Evolutionary conservation across 768 basidiomycete species (phyloP), one percentile per base, ranked within the genome.

Genomic region (Phlegmacium glaucopus): DNA sequence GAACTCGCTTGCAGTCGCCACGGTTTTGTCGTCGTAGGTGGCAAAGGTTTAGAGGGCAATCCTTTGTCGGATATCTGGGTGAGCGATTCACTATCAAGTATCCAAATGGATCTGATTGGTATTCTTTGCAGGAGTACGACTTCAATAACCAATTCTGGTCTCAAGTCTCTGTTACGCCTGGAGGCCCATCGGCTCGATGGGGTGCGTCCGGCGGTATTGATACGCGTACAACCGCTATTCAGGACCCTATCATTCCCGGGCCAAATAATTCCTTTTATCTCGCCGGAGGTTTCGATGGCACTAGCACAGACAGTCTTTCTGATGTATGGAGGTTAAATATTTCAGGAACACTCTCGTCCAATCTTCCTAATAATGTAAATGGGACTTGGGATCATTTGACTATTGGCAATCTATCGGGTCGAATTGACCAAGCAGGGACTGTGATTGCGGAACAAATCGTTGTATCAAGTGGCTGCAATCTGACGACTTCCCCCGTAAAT

Each of bases 111-210:
- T 42, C 39, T 16, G n/a, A n/a, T n/a, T 13, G 22, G 26, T 37
- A 25, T 36, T 42, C 44, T 48, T 27, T 44, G 38, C 57, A 90
- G 87, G 87, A 89, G 66, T 92, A 74, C 57, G 85, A 89, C 63
- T 90, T 82, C 56, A 76, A 61, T 48, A 83, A 82, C 56, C 72
- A 88, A 48, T 91, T 91, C 60, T 92, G 90, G 90, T 74, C 83
- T 0, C 54, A 77, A 56, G 79, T 90, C 28, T 53, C 51, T 13
- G 54, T 86, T 4, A 70, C 78, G 9, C 60, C 76, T 15, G 74
- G 72, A 18, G 69, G 73, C 5, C 89, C 89, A 28, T 69, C 81
- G 18, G 61, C 83, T 43, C 75, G 86, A 16, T 90, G 80, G 78
- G 82, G 82, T 36, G 82, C 87, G 2, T 77, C 78, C 13, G 90